These are phyloP conservation scores for Sonneratia alba DNA, from an alignment of 345 rosid genomes.

Conservation along the genomic window DNA sequence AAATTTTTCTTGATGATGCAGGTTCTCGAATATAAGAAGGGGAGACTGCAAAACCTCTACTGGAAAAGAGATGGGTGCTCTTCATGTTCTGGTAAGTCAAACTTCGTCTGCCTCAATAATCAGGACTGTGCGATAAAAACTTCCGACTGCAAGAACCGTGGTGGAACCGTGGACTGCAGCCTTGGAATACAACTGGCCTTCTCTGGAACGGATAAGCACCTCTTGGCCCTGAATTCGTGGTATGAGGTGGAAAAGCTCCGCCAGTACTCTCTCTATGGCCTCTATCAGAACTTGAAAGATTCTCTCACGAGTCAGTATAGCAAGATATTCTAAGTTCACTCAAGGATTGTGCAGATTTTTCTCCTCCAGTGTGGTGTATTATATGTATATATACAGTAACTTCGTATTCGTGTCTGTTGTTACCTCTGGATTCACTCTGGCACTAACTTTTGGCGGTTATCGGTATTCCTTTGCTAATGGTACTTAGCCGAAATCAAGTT, in stretches of 20 bases:
- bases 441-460: background rate
- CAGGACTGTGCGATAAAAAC: slow-evolving; percentile 77
- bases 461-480: too few species aligned
- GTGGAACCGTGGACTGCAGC: slow-evolving; percentile 82
- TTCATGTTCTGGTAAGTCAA: slow-evolving; percentile 48
- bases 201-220: slow-evolving; percentile 95
- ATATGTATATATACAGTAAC: background rate
- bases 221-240: slow-evolving; percentile 80
- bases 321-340: slow-evolving; percentile 37
- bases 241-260: slow-evolving; percentile 85
- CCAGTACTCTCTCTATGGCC: slow-evolving; percentile 85
- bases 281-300: slow-evolving; percentile 66
- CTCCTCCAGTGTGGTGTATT: background rate
- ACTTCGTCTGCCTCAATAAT: slow-evolving; percentile 68
- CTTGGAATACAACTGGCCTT: slow-evolving; percentile 91
- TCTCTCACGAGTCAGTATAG: slow-evolving; percentile 63
- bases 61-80: slow-evolving; percentile 97
- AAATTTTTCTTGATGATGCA: slow-evolving; percentile 12
- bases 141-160: slow-evolving; percentile 47
- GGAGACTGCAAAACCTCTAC: slow-evolving; percentile 81
- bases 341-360: background rate
- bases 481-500: background rate
- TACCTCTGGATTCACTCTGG: background rate
- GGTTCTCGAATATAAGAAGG: slow-evolving; percentile 91
- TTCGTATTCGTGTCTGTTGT: background rate